Percentiles rank a stretch among this genome's conserved stretches.
These are phyloP conservation scores for Lactarius hatsudake DNA, from an alignment of 768 basidiomycete genomes.

Conservation along the genomic window DNA sequence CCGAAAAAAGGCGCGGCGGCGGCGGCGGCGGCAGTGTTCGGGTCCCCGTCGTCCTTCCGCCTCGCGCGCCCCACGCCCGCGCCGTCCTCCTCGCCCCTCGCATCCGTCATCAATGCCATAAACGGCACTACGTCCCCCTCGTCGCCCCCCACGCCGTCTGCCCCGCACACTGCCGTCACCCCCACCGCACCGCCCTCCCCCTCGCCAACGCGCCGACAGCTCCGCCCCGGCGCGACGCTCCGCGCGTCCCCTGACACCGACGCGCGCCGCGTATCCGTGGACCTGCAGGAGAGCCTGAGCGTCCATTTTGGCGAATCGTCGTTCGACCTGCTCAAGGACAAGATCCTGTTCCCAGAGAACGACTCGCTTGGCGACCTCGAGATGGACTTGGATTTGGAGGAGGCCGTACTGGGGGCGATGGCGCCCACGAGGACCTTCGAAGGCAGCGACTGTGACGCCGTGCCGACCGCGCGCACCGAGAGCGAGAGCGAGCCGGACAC, in stretches of 20 bases:
- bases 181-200: slow-evolving; percentile 22
- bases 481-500: slow-evolving; percentile 12
- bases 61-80: slow-evolving; percentile 33
- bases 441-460: neutral
- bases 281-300: slow-evolving; percentile 23
- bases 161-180: slow-evolving; percentile 17
- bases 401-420: neutral
- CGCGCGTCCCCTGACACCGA: slow-evolving; percentile 1
- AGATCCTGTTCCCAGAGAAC: slow-evolving; percentile 22
- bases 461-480: neutral
- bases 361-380: slow-evolving; percentile 26
- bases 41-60: slow-evolving; percentile 12
- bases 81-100: slow-evolving; percentile 29
- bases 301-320: slow-evolving; percentile 27
- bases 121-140: slow-evolving; percentile 18
- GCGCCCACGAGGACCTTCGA: neutral
- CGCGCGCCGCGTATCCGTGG: slow-evolving; percentile 21
- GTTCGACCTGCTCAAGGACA: slow-evolving; percentile 28
- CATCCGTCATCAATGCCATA: slow-evolving; percentile 27
- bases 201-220: slow-evolving; percentile 11
- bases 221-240: slow-evolving; percentile 6
- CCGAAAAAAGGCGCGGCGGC: neutral
- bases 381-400: slow-evolving; percentile 6
- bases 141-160: slow-evolving; percentile 6
- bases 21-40: neutral